phyloP scores from a whole-genome alignment of 805 yeast species.

The Starmerella vitae region DNA sequence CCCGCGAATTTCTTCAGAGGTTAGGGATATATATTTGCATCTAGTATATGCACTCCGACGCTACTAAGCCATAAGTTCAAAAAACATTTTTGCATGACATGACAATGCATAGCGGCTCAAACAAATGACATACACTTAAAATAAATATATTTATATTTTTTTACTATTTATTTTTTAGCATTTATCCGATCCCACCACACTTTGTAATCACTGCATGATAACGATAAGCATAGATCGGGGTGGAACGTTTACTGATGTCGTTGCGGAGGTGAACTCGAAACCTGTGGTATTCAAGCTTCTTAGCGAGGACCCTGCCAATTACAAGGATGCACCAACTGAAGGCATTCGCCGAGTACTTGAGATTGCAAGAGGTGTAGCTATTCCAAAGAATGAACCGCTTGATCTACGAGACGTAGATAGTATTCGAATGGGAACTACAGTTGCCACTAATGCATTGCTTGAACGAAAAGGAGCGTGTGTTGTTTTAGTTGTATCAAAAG shows the following conservation, averaged over 20 bases:
- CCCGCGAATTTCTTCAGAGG: too few relatives aligned
- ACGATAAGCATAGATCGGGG: conserved; percentile 39
- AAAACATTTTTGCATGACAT: too few relatives aligned
- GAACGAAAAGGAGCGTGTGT: conserved; percentile 88
- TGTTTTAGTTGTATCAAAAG: conserved; percentile 75
- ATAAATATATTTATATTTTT: too few relatives aligned
- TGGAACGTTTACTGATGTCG: conserved; percentile 84
- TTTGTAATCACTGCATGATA: conserved; percentile 6
- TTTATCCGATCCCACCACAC: too few relatives aligned
- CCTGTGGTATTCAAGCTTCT: conserved; percentile 64
- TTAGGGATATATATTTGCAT: too few relatives aligned
- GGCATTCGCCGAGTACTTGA: conserved; percentile 75
- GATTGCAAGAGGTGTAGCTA: conserved; percentile 36
- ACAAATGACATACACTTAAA: too few relatives aligned
- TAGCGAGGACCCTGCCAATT: conserved; percentile 80
- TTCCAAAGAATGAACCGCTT: conserved; percentile 47
- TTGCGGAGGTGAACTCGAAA: conserved; percentile 37
- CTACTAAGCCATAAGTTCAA: too few relatives aligned
- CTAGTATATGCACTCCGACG: too few relatives aligned
- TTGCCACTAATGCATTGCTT: conserved; percentile 86
- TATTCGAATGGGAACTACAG: conserved; percentile 85
- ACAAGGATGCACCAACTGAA: conserved; percentile 82
- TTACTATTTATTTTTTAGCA: too few relatives aligned
- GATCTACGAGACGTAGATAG: conserved; percentile 43
- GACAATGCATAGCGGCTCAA: too few relatives aligned